A percentile compares a stretch with the other conserved stretches of the same genome.
These are phyloP conservation scores for Seiridium unicorne DNA, from an alignment of 2,329 filamentous ascomycete genomes.

Conservation along the genomic window DNA sequence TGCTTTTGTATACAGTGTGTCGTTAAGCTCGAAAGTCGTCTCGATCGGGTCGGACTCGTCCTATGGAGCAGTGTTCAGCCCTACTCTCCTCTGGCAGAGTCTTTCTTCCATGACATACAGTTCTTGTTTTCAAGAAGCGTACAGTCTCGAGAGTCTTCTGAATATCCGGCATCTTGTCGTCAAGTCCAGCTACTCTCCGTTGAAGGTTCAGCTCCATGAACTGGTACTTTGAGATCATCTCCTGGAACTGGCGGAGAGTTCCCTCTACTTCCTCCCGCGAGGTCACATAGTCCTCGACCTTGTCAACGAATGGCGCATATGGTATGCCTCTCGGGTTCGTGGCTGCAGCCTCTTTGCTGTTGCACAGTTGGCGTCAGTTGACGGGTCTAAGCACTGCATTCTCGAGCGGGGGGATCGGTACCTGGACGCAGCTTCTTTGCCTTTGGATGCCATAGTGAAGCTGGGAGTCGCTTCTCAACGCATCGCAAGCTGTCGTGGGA, in stretches of 20 bases:
- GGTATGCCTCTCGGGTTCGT: conserved; percentile 84
- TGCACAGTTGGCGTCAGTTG: conserved; percentile 6
- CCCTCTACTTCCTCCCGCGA: conserved; percentile 76
- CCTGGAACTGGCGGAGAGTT: conserved; percentile 80
- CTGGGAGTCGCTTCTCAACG: not conserved
- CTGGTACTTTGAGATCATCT: conserved; percentile 98
- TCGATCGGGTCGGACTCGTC: conserved; percentile 69
- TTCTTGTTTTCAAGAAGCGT: conserved; percentile 74
- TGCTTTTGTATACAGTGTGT: conserved; percentile 90
- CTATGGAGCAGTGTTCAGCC: conserved; percentile 22
- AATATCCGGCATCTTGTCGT: conserved; percentile 96
- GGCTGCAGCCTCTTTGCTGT: conserved; percentile 48
- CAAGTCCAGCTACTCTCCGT: conserved; percentile 74
- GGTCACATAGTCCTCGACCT: conserved; percentile 80
- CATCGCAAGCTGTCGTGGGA: not conserved
- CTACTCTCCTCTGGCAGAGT: not conserved
- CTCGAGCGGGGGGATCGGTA: conserved; percentile 5
- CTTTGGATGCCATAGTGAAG: conserved; percentile 19
- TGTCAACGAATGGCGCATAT: conserved; percentile 81
- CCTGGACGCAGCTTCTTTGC: conserved; percentile 19
- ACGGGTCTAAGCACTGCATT: not conserved
- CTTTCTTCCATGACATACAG: conserved; percentile 44
- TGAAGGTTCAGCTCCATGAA: conserved; percentile 98
- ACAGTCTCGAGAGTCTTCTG: conserved; percentile 94
- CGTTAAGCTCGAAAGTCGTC: conserved; percentile 94